phyloP scores from a whole-genome alignment of 441 rosid species.

The Biscutella laevigata region DNA sequence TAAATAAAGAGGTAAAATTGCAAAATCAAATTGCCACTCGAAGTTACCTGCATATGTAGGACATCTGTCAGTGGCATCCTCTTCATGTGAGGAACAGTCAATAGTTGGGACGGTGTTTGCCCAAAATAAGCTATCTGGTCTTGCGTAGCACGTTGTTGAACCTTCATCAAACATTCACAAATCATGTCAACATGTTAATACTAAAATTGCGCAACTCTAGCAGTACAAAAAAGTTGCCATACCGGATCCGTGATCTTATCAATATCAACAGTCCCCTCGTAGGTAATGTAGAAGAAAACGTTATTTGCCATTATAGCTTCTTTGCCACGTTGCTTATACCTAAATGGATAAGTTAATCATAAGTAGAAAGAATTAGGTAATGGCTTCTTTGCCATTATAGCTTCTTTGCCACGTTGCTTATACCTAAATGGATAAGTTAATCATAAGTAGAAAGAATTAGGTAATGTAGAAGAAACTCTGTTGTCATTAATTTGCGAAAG shows the following conservation, averaged over 20 bases:
- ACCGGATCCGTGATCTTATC: constrained; percentile 90
- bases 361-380: not conserved
- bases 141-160: constrained; percentile 88
- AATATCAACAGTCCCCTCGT: constrained; percentile 93
- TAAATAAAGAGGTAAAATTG: constrained; percentile 4
- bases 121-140: constrained; percentile 99
- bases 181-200: constrained; percentile 18
- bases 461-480: not conserved
- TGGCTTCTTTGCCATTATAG: constrained; percentile 51
- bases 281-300: constrained; percentile 96
- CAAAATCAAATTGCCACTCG: constrained; percentile 14
- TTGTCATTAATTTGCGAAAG: constrained; percentile 12
- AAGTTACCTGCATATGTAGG: constrained; percentile 78
- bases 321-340: constrained; percentile 97
- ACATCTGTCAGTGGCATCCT: constrained; percentile 76
- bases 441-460: not conserved
- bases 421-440: constrained; percentile 47
- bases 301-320: constrained; percentile 94
- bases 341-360: constrained; percentile 32
- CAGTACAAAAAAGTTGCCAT: constrained; percentile 29
- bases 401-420: constrained; percentile 99
- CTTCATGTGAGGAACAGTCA: constrained; percentile 79
- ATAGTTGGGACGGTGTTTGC: constrained; percentile 97
- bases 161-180: constrained; percentile 41
- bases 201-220: constrained; percentile 8